Percentiles rank a stretch among this genome's conserved stretches.
Conservation (phyloP, 345 rosid genomes). For the Eucalyptus albens region DNA sequence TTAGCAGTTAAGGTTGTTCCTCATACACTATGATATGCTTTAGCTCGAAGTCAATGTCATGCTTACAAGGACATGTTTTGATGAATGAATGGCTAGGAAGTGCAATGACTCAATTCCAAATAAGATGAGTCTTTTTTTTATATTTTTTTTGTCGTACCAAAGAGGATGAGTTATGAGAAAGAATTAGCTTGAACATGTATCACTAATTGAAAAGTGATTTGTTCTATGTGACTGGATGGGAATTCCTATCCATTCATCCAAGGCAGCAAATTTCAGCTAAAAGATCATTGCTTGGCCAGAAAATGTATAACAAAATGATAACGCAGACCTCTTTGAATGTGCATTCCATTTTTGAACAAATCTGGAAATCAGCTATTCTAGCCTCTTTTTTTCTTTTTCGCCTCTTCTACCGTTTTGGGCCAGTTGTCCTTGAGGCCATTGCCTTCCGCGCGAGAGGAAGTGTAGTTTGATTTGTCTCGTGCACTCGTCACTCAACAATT, state of each 20-base stretch:
- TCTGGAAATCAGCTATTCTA: neutral
- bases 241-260: neutral
- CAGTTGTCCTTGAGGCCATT: neutral
- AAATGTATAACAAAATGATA: too few species aligned
- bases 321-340: neutral
- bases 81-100: neutral
- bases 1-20: neutral
- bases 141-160: rapidly evolving
- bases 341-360: neutral
- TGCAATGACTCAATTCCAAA: neutral
- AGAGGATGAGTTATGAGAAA: neutral
- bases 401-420: neutral
- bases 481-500: neutral
- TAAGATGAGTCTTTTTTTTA: neutral
- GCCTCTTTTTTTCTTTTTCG: rapidly evolving
- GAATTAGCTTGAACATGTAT: neutral
- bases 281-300: neutral
- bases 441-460: neutral
- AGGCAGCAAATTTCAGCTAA: neutral
- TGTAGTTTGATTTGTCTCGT: neutral
- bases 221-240: rapidly evolving
- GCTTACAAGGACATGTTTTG: neutral
- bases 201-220: neutral
- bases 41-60: neutral
- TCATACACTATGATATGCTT: neutral